Percentiles rank a stretch among this genome's conserved stretches.
phyloP scores from a whole-genome alignment of 1,284 basidiomycete genomes.

The Ganoderma meredithae region DNA sequence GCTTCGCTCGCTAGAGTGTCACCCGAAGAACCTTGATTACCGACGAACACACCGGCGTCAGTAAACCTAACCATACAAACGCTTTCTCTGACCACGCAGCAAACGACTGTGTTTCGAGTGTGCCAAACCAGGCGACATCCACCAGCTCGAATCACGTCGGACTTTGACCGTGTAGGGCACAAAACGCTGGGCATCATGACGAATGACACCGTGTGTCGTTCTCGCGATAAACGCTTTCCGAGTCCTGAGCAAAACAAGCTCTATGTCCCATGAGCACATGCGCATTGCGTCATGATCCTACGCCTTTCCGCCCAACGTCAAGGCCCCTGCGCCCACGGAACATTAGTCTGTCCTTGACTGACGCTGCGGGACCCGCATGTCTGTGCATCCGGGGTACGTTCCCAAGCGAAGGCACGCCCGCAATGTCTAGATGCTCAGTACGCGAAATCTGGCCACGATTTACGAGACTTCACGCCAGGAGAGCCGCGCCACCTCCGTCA shows the following conservation, averaged over 20 bases:
- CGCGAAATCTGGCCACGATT: not conserved
- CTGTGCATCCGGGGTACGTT: not conserved
- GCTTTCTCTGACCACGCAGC: not conserved
- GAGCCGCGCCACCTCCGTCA: constrained; percentile 2
- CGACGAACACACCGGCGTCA: not conserved
- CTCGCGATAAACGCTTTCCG: not conserved
- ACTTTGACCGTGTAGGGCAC: not conserved
- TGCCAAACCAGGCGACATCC: not conserved
- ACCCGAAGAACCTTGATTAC: not conserved
- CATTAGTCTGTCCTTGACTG: not conserved
- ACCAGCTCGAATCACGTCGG: not conserved
- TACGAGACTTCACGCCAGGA: not conserved
- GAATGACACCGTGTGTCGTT: not conserved
- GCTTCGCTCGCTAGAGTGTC: not conserved
- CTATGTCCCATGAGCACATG: not conserved
- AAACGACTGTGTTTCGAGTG: not conserved
- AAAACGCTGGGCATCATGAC: not conserved
- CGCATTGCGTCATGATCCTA: constrained; percentile 1
- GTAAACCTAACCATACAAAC: not conserved
- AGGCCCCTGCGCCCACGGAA: constrained; percentile 1
- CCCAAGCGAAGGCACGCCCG: not conserved
- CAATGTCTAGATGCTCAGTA: not conserved
- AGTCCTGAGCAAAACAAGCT: not conserved
- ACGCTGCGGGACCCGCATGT: not conserved
- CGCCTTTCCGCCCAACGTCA: constrained; percentile 3